Evolutionary conservation across 1,284 basidiomycete species (phyloP).

Genomic region (Macrocystidia cucumis): DNA sequence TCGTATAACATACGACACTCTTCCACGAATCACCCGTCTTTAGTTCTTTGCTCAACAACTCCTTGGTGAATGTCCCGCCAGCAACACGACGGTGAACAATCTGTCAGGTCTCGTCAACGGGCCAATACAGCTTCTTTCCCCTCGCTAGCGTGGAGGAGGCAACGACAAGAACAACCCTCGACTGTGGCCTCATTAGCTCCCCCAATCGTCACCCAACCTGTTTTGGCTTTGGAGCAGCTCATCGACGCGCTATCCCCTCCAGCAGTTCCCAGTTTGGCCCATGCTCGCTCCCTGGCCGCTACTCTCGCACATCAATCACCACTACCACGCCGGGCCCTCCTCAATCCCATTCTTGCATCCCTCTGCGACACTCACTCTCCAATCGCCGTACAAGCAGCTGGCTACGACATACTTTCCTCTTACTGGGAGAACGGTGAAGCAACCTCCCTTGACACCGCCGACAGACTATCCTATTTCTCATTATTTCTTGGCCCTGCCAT

Average conservation of each 20-base stretch:
- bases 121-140: slow-evolving; percentile 28
- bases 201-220: slow-evolving; percentile 11
- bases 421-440: slow-evolving; percentile 55
- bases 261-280: slow-evolving; percentile 44
- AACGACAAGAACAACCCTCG: slow-evolving; percentile 15
- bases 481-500: slow-evolving; percentile 39
- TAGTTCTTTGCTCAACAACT: too few relatives aligned
- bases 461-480: slow-evolving; percentile 53
- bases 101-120: slow-evolving; percentile 20
- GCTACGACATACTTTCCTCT: slow-evolving; percentile 62
- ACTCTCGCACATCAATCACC: slow-evolving; percentile 39
- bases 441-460: slow-evolving; percentile 36
- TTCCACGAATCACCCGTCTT: slow-evolving; percentile 1
- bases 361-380: slow-evolving; percentile 50
- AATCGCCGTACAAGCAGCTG: slow-evolving; percentile 48
- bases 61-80: slow-evolving; percentile 25
- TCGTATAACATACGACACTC: slow-evolving; percentile 1
- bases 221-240: slow-evolving; percentile 35
- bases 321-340: slow-evolving; percentile 32
- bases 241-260: slow-evolving; percentile 47
- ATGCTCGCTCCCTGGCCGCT: slow-evolving; percentile 39
- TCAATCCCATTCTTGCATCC: slow-evolving; percentile 50
- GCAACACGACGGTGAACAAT: slow-evolving; percentile 20
- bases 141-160: slow-evolving; percentile 22
- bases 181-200: slow-evolving; percentile 8